Percentiles rank a stretch among this genome's conserved stretches.
phyloP scores from a whole-genome alignment of 805 yeast genomes.

The Kluyveromyces starmeri region DNA sequence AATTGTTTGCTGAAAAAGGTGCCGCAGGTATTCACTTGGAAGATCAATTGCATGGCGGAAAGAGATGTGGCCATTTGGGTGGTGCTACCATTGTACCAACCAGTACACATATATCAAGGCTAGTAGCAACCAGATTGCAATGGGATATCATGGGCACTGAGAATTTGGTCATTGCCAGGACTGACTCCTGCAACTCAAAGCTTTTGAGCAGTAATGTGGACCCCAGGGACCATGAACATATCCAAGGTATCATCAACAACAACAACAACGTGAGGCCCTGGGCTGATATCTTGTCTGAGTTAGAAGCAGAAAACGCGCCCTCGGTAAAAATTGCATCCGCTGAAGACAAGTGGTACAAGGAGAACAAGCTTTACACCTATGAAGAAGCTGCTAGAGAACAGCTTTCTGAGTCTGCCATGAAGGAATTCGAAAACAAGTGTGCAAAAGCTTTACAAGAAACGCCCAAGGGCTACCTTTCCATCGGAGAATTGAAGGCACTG shows the following conservation, averaged over 20 bases:
- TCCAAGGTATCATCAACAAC: conserved; percentile 38
- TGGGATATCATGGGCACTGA: conserved; percentile 57
- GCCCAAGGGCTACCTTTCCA: conserved; percentile 22
- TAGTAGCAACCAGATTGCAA: conserved; percentile 50
- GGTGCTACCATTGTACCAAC: conserved; percentile 58
- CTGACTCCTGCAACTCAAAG: conserved; percentile 49
- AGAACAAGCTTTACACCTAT: conserved; percentile 36
- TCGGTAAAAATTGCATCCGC: conserved; percentile 29
- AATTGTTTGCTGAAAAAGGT: conserved; percentile 56
- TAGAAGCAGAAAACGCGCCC: conserved; percentile 33
- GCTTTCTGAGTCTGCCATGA: conserved; percentile 13
- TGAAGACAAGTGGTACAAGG: conserved; percentile 41
- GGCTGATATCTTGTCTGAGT: conserved; percentile 36
- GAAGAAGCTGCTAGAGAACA: conserved; percentile 39
- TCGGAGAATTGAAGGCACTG: conserved; percentile 16
- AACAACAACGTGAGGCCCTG: conserved; percentile 31
- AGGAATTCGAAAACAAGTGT: conserved; percentile 19
- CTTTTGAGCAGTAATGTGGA: conserved; percentile 44
- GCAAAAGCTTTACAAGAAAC: conserved; percentile 9
- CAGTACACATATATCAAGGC: conserved; percentile 43
- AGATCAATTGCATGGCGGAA: conserved; percentile 58
- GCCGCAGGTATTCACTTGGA: conserved; percentile 61
- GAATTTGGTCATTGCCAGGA: conserved; percentile 50
- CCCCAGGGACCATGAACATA: conserved; percentile 47
- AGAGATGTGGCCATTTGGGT: conserved; percentile 55